Percentiles rank a stretch among this genome's conserved stretches.
phyloP scores from a whole-genome alignment of 495 filamentous ascomycete genomes.

The Alectoria sarmentosa region DNA sequence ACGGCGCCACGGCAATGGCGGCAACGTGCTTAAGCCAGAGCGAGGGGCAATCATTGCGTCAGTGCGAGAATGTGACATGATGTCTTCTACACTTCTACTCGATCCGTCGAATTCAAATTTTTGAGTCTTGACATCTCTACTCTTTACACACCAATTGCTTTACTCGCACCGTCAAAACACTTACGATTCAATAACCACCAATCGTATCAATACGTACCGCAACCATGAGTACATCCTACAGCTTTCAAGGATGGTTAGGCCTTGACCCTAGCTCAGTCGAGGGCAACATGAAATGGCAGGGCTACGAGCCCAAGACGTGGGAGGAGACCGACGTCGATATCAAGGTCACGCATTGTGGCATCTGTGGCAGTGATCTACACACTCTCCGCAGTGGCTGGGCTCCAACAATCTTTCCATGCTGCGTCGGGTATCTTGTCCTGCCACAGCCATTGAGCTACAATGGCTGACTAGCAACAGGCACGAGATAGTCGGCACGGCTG shows the following conservation, averaged over 20 bases:
- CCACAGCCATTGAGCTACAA: background rate
- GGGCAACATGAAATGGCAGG: conserved; percentile 63
- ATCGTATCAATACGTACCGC: background rate
- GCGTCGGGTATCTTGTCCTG: conserved; percentile 40
- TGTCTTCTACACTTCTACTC: background rate
- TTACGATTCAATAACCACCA: too few species aligned
- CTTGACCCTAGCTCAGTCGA: conserved; percentile 49
- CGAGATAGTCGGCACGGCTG: conserved; percentile 74
- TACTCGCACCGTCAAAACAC: background rate
- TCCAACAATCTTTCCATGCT: conserved; percentile 60
- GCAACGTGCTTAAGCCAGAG: background rate
- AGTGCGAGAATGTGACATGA: background rate
- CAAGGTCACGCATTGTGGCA: conserved; percentile 72
- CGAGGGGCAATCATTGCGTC: conserved; percentile 9
- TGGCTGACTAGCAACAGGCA: conserved; percentile 39
- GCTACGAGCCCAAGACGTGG: conserved; percentile 73
- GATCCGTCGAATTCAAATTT: too few species aligned
- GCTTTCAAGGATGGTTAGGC: conserved; percentile 81
- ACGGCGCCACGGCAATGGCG: conserved; percentile 8
- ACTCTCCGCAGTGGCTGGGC: conserved; percentile 70
- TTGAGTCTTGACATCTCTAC: background rate
- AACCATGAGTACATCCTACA: conserved; percentile 39
- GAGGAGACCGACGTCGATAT: conserved; percentile 73
- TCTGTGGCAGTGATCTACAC: conserved; percentile 77
- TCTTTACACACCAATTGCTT: background rate